Conservation (phyloP, 2,329 filamentous ascomycete genomes). For the Cercospora citrullina region DNA sequence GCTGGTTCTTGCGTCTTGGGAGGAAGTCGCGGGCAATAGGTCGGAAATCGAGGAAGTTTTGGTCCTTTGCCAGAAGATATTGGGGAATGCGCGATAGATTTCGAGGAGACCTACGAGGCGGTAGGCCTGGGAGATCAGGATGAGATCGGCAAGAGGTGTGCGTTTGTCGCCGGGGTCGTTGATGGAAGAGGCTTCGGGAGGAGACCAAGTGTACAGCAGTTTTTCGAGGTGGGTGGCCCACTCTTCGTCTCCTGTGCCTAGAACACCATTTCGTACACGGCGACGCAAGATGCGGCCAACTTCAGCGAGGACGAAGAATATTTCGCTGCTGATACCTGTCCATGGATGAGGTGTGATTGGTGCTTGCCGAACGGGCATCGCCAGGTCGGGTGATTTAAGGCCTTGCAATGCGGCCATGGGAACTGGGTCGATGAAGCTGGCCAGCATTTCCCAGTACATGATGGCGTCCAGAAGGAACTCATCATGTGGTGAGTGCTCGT, state of each 20-base stretch:
- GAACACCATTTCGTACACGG: slow-evolving; percentile 18
- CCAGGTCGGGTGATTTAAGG: slow-evolving; percentile 32
- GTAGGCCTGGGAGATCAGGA: slow-evolving; percentile 56
- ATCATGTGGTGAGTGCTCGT: slow-evolving; percentile 20
- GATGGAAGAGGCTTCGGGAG: slow-evolving; percentile 50
- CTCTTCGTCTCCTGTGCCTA: slow-evolving; percentile 33
- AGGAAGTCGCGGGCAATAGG: not conserved
- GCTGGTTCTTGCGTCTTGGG: not conserved
- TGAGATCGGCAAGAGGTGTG: slow-evolving; percentile 55
- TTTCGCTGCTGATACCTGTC: slow-evolving; percentile 51
- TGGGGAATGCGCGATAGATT: slow-evolving; percentile 56
- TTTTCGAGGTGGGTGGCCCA: slow-evolving; percentile 50
- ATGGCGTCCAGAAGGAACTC: slow-evolving; percentile 57
- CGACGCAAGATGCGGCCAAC: slow-evolving; percentile 42
- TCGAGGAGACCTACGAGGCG: slow-evolving; percentile 56
- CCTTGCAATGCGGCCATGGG: slow-evolving; percentile 41
- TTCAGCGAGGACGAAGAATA: slow-evolving; percentile 49
- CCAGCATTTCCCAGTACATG: slow-evolving; percentile 61
- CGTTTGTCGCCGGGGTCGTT: slow-evolving; percentile 54
- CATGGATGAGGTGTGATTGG: slow-evolving; percentile 49
- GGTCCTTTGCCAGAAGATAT: slow-evolving; percentile 7
- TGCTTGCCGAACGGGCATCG: slow-evolving; percentile 30
- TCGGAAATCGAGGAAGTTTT: not conserved
- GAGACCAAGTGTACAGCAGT: slow-evolving; percentile 49
- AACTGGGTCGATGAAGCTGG: slow-evolving; percentile 51